A percentile compares a stretch with the other conserved stretches of the same genome.
phyloP scores from a whole-genome alignment of 768 basidiomycete genomes.

The Clitopilus passeckerianus region DNA sequence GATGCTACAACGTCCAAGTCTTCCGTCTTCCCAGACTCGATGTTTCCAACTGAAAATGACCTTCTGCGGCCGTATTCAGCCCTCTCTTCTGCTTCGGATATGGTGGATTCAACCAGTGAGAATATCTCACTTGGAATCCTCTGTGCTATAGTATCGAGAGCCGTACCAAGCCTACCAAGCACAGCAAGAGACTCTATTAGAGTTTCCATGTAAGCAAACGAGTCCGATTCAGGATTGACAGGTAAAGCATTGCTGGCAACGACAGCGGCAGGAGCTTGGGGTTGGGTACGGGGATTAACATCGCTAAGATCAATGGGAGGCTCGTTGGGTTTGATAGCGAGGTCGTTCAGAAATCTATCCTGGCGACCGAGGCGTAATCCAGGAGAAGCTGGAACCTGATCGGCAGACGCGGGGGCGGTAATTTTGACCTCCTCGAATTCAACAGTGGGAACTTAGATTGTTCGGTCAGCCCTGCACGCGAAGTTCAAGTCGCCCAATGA shows the following conservation, averaged over 20 bases:
- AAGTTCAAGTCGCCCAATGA: slow-evolving; percentile 6
- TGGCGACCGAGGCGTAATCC: slow-evolving; percentile 44
- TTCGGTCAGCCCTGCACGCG: neutral
- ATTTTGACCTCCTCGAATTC: slow-evolving; percentile 52
- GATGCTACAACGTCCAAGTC: neutral
- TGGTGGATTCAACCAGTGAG: slow-evolving; percentile 75
- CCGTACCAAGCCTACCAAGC: slow-evolving; percentile 81
- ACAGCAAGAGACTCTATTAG: slow-evolving; percentile 91
- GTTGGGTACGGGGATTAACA: slow-evolving; percentile 18
- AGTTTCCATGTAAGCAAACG: slow-evolving; percentile 90
- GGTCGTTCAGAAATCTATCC: slow-evolving; percentile 55
- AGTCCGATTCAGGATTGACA: slow-evolving; percentile 84
- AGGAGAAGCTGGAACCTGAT: slow-evolving; percentile 34
- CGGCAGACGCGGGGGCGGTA: slow-evolving; percentile 20
- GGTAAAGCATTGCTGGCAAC: slow-evolving; percentile 12
- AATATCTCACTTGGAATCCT: slow-evolving; percentile 82
- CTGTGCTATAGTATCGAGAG: slow-evolving; percentile 79
- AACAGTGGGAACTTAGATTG: slow-evolving; percentile 54
- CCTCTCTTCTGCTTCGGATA: slow-evolving; percentile 90
- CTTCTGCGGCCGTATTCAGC: slow-evolving; percentile 69
- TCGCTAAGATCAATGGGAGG: slow-evolving; percentile 64
- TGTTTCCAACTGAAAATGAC: slow-evolving; percentile 29
- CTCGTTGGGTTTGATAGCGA: slow-evolving; percentile 73
- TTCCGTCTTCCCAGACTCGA: slow-evolving; percentile 36
- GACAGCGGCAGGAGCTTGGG: slow-evolving; percentile 8